Conservation (phyloP, 1,139 yeast genomes). For the Pichia sp. region DNA sequence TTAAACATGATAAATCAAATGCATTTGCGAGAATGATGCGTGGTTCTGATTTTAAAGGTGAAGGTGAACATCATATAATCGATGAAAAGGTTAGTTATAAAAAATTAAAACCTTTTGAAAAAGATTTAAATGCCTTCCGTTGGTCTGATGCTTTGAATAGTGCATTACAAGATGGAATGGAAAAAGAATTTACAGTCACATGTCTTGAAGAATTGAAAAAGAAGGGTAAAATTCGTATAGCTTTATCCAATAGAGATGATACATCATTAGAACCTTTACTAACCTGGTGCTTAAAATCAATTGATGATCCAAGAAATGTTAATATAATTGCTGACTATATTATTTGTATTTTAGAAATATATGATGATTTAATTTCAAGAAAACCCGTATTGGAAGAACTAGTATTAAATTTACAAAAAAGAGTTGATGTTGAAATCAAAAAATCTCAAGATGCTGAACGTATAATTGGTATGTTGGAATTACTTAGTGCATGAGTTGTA, state of each 20-base stretch:
- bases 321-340: conserved; percentile 76
- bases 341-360: conserved; percentile 74
- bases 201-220: conserved; percentile 78
- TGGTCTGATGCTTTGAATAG: conserved; percentile 91
- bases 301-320: conserved; percentile 77
- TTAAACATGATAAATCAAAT: conserved; percentile 32
- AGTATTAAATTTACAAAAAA: conserved; percentile 51
- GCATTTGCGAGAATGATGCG: conserved; percentile 73
- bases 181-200: conserved; percentile 72
- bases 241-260: conserved; percentile 79
- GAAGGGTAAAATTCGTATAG: conserved; percentile 78
- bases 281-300: conserved; percentile 68
- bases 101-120: conserved; percentile 75
- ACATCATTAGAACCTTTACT: conserved; percentile 69
- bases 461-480: conserved; percentile 88
- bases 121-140: conserved; percentile 74
- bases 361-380: conserved; percentile 62
- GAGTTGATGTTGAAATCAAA: conserved; percentile 60
- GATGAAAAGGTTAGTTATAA: conserved; percentile 44
- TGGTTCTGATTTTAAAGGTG: conserved; percentile 88
- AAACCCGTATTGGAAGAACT: conserved; percentile 78
- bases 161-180: conserved; percentile 72
- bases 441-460: conserved; percentile 84
- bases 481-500: conserved; percentile 43
- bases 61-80: conserved; percentile 70